Evolutionary conservation across 129 eudicot genomes (phyloP), one percentile per base, ranked within the genome.

Genomic region (Artemisia annua): DNA sequence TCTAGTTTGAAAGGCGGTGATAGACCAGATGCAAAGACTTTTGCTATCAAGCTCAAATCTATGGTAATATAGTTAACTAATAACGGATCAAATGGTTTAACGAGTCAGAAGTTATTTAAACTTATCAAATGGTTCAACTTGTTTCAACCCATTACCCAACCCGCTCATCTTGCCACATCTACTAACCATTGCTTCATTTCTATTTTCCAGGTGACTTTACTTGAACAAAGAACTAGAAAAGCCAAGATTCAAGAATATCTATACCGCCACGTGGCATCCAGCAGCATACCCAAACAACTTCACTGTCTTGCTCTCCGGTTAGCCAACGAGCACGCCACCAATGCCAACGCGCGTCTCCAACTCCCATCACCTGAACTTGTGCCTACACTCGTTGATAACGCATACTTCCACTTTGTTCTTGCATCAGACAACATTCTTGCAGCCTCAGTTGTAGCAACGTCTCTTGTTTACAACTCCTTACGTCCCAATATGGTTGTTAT

Each of bases 381-480:
- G 63, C 99, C 99, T 3, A 69, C 84, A 55, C 93, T 94, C 0
- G 96, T 90, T 14, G 96, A 94, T 35, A 94, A 90, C 73, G 84
- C 96, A 0, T 86, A 79, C 80, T 88, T 80, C 67, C 97, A 94
- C 81, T 90, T 94, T 65, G 89, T 94, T 69, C 91, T 94, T 1
- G 99, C 99, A 63, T 88, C 99, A 10, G 99, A 94, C 74, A 94
- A 94, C 70, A 79, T 94, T 57, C 86, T 94, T 14, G 98, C 98
- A n/a, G 88, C 98, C 75, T 90, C 96, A 11, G 98, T 94, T 63
- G 96, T 94, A 3, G 98, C 97, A 32, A 70, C 84, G 15, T 94
- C 98, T 5, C 89, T 94, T 5, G 91, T 90, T 54, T 84, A 54
- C 44, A 94, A 88, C 78, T 86, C 99, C 2, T 73, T 94, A 62